These are phyloP conservation scores for Rhodotorula sp. DNA, from an alignment of 1,284 basidiomycete species.

Conservation along the genomic window DNA sequence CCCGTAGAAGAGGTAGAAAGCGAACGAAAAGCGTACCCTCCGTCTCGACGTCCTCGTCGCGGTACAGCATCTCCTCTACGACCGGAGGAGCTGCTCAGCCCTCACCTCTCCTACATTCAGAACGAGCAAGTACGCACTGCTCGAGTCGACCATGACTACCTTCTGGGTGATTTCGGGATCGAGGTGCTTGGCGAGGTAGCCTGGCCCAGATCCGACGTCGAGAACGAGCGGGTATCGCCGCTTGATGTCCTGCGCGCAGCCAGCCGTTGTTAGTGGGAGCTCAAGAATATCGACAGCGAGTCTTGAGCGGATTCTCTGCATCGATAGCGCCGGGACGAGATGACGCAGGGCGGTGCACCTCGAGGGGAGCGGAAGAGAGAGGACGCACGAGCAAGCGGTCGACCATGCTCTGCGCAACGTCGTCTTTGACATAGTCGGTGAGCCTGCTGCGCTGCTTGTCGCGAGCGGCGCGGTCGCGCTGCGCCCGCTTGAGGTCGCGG, in stretches of 20 bases:
- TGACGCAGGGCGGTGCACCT: neutral
- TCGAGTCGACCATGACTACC: slow-evolving; percentile 84
- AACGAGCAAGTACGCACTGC: slow-evolving; percentile 59
- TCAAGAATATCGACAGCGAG: neutral
- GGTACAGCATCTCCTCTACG: slow-evolving; percentile 64
- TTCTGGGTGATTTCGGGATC: slow-evolving; percentile 71
- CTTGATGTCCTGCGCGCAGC: slow-evolving; percentile 75
- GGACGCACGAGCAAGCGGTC: slow-evolving; percentile 77
- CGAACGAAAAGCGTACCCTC: slow-evolving; percentile 60
- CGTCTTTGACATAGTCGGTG: slow-evolving; percentile 90
- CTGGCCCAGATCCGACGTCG: slow-evolving; percentile 92
- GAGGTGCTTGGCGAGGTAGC: slow-evolving; percentile 83
- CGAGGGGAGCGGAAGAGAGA: neutral
- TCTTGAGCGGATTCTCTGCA: neutral
- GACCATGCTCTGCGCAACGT: slow-evolving; percentile 84
- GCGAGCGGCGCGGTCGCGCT: slow-evolving; percentile 73
- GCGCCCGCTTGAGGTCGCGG: slow-evolving; percentile 73
- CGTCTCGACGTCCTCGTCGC: slow-evolving; percentile 73
- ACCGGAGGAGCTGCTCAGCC: accelerated
- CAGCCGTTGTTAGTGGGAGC: neutral
- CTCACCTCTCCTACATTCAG: slow-evolving; percentile 8
- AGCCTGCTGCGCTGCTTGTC: slow-evolving; percentile 66
- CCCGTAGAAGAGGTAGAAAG: too few relatives aligned
- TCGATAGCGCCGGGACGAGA: neutral
- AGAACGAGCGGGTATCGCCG: slow-evolving; percentile 76